Evolutionary conservation across 441 rosid species (phyloP).

Genomic region (Adansonia rubrostipa): DNA sequence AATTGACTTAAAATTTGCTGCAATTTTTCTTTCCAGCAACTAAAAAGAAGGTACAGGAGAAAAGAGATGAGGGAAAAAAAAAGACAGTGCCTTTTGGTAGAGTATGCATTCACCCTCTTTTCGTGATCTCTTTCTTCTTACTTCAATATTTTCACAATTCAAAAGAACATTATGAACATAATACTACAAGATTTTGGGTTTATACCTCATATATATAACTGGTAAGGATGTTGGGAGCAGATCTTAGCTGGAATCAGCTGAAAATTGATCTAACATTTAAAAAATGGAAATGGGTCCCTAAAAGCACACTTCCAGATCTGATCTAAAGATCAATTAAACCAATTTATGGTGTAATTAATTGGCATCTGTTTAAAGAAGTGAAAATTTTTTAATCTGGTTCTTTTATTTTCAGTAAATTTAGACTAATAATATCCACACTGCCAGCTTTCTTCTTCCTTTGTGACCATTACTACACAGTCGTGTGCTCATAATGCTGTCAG

Average conservation of each 20-base stretch:
- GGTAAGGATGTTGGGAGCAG: slow-evolving; percentile 4
- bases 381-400: too few relatives aligned
- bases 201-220: neutral
- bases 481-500: neutral
- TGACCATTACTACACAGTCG: neutral
- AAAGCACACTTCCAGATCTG: slow-evolving; percentile 13
- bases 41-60: too few relatives aligned
- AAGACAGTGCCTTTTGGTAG: too few relatives aligned
- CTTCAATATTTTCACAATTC: neutral
- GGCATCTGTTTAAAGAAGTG: slow-evolving; percentile 16
- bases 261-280: neutral
- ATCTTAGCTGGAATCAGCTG: slow-evolving; percentile 27
- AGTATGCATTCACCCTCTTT: neutral
- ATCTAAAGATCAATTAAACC: slow-evolving; percentile 13
- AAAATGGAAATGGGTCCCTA: slow-evolving; percentile 25
- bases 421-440: neutral
- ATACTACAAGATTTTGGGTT: neutral
- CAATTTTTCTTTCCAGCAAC: too few relatives aligned
- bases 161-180: neutral
- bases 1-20: too few relatives aligned
- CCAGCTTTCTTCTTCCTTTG: neutral
- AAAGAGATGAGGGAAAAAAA: too few relatives aligned
- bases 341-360: slow-evolving; percentile 1
- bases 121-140: neutral
- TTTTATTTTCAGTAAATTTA: neutral